Percentiles rank a stretch among this genome's conserved stretches.
These are phyloP conservation scores for Calonectria naviculata DNA, from an alignment of 2,329 filamentous ascomycete species.

Conservation along the genomic window DNA sequence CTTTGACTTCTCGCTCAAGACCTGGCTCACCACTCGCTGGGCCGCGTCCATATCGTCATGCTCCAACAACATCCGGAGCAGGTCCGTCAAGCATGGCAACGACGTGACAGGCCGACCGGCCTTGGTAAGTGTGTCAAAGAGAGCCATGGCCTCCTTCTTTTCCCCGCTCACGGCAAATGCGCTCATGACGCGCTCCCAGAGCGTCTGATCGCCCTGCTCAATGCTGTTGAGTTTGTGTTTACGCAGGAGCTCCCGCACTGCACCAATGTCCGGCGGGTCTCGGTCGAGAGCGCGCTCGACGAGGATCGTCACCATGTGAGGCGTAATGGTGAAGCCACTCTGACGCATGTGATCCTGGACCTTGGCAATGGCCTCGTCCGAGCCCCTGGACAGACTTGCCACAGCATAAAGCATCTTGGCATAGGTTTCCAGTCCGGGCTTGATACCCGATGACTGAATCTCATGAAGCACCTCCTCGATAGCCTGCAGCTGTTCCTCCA, in stretches of 20 bases:
- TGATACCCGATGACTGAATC: constrained; percentile 67
- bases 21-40: constrained; percentile 45
- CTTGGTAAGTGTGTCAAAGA: constrained; percentile 58
- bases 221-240: constrained; percentile 59
- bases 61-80: constrained; percentile 51
- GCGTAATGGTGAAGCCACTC: constrained; percentile 62
- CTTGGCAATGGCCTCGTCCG: constrained; percentile 63
- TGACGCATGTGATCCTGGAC: constrained; percentile 72
- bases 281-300: constrained; percentile 73
- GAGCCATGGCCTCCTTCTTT: constrained; percentile 57
- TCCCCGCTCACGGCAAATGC: constrained; percentile 70
- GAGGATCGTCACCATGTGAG: constrained; percentile 81
- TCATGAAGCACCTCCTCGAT: constrained; percentile 67
- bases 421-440: constrained; percentile 72
- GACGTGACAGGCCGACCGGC: constrained; percentile 53
- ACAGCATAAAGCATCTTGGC: constrained; percentile 73
- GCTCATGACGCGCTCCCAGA: constrained; percentile 78
- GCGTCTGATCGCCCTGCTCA: constrained; percentile 64
- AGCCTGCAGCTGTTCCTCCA: constrained; percentile 61
- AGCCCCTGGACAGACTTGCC: constrained; percentile 47
- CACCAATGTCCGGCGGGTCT: constrained; percentile 66
- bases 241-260: constrained; percentile 69
- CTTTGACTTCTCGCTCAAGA: constrained; percentile 42
- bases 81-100: constrained; percentile 54
- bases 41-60: constrained; percentile 41